A percentile compares a stretch with the other conserved stretches of the same genome.
Evolutionary conservation across 345 rosid species (phyloP).

Genomic region (Syzygium aromaticum): DNA sequence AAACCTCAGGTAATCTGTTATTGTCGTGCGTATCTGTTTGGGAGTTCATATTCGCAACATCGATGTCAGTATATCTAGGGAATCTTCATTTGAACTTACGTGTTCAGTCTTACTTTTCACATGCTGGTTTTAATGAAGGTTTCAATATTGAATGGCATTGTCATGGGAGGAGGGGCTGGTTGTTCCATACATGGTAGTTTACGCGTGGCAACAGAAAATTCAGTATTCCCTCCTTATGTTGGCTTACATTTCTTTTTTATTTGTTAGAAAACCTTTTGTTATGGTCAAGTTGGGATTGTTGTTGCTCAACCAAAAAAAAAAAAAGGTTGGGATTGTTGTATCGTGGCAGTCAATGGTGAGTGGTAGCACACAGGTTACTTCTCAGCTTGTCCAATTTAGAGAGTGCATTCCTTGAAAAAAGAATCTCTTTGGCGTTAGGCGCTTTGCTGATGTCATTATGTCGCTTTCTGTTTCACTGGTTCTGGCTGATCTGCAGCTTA

Average conservation of each 20-base stretch:
- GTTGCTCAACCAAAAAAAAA: too few species aligned
- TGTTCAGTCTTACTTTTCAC: background rate
- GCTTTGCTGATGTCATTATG: background rate
- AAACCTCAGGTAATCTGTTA: constrained; percentile 50
- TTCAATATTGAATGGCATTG: constrained; percentile 71
- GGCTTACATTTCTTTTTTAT: background rate
- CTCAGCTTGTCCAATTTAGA: background rate
- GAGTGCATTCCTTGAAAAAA: background rate
- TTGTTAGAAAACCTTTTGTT: background rate
- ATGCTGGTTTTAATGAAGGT: constrained; percentile 30
- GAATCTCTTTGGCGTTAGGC: background rate
- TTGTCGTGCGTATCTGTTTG: background rate
- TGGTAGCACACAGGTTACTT: background rate
- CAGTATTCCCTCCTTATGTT: constrained; percentile 25
- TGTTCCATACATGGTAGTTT: constrained; percentile 68
- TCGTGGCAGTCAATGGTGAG: background rate
- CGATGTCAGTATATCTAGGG: background rate
- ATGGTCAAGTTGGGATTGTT: background rate
- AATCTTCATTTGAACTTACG: background rate
- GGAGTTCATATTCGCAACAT: background rate
- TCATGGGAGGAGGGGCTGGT: constrained; percentile 93
- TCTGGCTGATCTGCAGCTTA: background rate
- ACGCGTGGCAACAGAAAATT: constrained; percentile 70
- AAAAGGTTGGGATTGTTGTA: background rate
- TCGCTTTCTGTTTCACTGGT: background rate